phyloP scores from a whole-genome alignment of 2,329 filamentous ascomycete species.

The Penicillium thymicola region DNA sequence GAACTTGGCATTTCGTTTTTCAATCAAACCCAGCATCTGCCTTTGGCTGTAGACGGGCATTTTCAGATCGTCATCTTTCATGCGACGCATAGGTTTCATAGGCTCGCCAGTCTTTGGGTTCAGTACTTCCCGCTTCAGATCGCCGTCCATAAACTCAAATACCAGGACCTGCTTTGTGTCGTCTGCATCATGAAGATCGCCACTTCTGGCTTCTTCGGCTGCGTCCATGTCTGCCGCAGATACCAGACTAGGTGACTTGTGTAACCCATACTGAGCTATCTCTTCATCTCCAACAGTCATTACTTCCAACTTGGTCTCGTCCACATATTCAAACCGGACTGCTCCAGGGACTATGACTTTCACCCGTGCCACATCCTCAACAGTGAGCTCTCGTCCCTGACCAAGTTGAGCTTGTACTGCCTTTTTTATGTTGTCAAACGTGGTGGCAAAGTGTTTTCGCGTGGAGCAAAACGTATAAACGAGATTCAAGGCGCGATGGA shows the following conservation, averaged over 20 bases:
- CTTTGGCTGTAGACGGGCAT: slow-evolving; percentile 93
- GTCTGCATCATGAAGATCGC: slow-evolving; percentile 33
- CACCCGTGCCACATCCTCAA: slow-evolving; percentile 80
- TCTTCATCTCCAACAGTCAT: slow-evolving; percentile 58
- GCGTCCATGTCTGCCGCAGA: slow-evolving; percentile 17
- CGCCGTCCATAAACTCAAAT: slow-evolving; percentile 90
- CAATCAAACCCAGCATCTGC: slow-evolving; percentile 84
- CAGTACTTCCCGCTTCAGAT: slow-evolving; percentile 75
- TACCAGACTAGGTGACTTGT: slow-evolving; percentile 44
- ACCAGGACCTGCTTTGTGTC: slow-evolving; percentile 66
- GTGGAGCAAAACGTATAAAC: slow-evolving; percentile 95
- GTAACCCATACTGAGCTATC: slow-evolving; percentile 63
- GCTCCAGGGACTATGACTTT: slow-evolving; percentile 72
- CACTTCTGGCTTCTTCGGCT: slow-evolving; percentile 30
- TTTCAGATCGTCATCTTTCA: slow-evolving; percentile 75
- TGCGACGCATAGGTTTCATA: slow-evolving; percentile 62
- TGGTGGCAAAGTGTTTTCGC: slow-evolving; percentile 86
- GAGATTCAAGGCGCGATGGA: slow-evolving; percentile 80
- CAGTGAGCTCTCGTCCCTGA: slow-evolving; percentile 54
- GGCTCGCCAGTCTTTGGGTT: slow-evolving; percentile 71
- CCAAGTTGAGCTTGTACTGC: slow-evolving; percentile 82
- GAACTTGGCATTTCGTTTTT: slow-evolving; percentile 85
- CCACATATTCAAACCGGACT: slow-evolving; percentile 81
- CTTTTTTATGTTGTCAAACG: slow-evolving; percentile 80
- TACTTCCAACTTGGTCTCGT: slow-evolving; percentile 77